Base-by-base conservation (phyloP, 2,329 filamentous ascomycete genomes). In the Fusarium buharicum region DNA sequence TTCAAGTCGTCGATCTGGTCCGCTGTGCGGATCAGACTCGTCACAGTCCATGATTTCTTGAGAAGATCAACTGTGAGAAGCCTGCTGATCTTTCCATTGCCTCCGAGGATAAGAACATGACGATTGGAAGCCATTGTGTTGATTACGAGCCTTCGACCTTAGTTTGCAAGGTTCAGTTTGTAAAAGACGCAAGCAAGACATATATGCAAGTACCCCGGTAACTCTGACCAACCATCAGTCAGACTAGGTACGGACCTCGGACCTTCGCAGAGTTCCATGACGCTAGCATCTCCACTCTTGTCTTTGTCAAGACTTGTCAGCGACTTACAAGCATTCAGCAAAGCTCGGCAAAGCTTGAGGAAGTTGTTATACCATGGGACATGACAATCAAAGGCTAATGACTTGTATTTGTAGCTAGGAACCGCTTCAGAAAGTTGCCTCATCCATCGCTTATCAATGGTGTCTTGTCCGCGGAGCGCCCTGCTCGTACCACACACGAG, bases 71-170 rank as follows among this genome's bases (percentile, higher is more conserved):
- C 88, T 6, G 90, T 93, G 12, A 93, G 81, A 28, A 88, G 78
- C 37, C 89, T 84, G 61, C 89, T 84, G 47, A 93, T 78, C 74
- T 90, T 91, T 74, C 90, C 90, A 76, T 92, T 90, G 62, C 90
- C 90, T 68, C 90, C 90, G 47, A 93, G 84, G 52, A 93, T 76
- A 52, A 92, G 84, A 50, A 91, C 82, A 67, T 82, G 78, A 22
- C 65, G 69, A 20, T 52, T 38, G 13, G 64, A 17, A 43, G 57
- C 12, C 68, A 70, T 69, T 39, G 34, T 43, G 22, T 37, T 48
- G 3, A 16, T 48, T 40, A 33, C 14, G 34, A 39, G 27, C 37
- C 10, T 18, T 16, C 8, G 16, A 43, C 30, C 24, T 27, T n/a
- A 4, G 18, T 24, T 20, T 36, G 9, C 11, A 38, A 20, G 55